Base-by-base conservation (phyloP, 2,329 filamentous ascomycete genomes). In the Arthrobotrys pseudoclavata region DNA sequence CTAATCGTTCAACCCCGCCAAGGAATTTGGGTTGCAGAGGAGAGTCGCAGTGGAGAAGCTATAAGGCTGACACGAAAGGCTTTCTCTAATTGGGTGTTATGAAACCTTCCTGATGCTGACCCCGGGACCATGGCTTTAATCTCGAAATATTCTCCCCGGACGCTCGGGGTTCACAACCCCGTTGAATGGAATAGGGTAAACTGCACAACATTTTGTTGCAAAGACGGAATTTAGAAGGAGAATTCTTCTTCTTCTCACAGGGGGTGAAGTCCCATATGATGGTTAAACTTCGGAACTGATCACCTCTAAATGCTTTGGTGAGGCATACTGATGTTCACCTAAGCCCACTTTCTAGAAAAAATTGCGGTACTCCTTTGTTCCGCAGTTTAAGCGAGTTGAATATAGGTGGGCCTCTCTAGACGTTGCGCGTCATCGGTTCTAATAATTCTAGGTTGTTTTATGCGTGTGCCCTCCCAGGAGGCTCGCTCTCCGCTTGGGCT, bases 21-120 rank as follows among this genome's bases (percentile, higher is more conserved):
- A 62, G 42, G n/a, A 47, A n/a, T 71, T 53, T 52, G 37, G 71
- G 71, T 76, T 64, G 29, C 71, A 76, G 57, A 76, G 55, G 47
- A 69, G 71, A 24, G 71, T 76, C 31, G 71, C 63, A 76, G 57
- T 31, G 57, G 55, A 53, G 29, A 22, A 24, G 26, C 3, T 68
- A 64, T 76, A 76, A 76, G 72, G 72, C 72, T 70, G 66, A 76
- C 72, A 70, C 64, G 66, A 76, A 60, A 76, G 72, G 72, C 72
- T 55, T 50, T 70, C 47, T 70, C 66, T 34, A 45, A 40, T 69
- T 47, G 29, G 40, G 42, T 10, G 15, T 53, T 31, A 50, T 76
- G 72, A 76, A 76, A 76, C 72, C 22, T 26, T 70, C 72, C 31
- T 76, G 72, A 76, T 60, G 72, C 72, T 62, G 18, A 64, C 72